Percentiles rank a stretch among this genome's conserved stretches.
These are phyloP conservation scores for Paramarasmius palmivorus DNA, from an alignment of 1,284 basidiomycete genomes.

Conservation along the genomic window DNA sequence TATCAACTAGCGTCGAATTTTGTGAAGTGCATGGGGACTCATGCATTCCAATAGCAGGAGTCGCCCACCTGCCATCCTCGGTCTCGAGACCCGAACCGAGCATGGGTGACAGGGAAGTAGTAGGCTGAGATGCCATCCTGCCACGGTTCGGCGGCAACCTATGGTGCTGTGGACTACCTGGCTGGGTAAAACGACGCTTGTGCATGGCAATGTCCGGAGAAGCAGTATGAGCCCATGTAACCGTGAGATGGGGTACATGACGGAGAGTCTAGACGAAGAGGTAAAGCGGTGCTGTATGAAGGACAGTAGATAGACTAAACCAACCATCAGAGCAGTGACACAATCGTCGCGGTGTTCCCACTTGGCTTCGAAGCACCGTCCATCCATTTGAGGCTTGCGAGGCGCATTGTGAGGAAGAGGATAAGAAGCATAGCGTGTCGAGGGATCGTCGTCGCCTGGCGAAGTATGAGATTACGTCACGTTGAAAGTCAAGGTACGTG, in stretches of 20 bases:
- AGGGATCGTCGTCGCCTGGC: constrained; percentile 1
- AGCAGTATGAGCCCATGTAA: constrained; percentile 77
- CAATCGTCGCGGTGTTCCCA: constrained; percentile 76
- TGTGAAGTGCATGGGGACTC: not conserved
- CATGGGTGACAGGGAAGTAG: too few relatives aligned
- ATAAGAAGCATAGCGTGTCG: not conserved
- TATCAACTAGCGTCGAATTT: constrained; percentile 6
- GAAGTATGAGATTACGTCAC: not conserved
- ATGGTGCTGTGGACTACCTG: constrained; percentile 1
- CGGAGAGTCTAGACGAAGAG: constrained; percentile 54
- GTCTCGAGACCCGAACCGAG: too few relatives aligned
- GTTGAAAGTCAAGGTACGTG: not conserved
- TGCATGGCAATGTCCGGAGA: constrained; percentile 24
- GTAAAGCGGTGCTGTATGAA: constrained; percentile 5
- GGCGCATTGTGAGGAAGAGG: constrained; percentile 50
- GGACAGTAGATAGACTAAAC: constrained; percentile 17
- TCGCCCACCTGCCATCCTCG: too few relatives aligned
- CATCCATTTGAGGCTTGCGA: constrained; percentile 56
- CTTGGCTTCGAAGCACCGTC: constrained; percentile 70
- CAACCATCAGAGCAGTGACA: constrained; percentile 66
- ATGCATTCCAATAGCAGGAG: too few relatives aligned
- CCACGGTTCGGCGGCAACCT: too few relatives aligned
- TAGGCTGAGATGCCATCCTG: too few relatives aligned
- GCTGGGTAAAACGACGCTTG: constrained; percentile 13
- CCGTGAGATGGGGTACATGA: constrained; percentile 64